Percentiles rank a stretch among this genome's conserved stretches.
Evolutionary conservation across 805 yeast species (phyloP).

Genomic region (Vanderwaltozyma tropicalis): DNA sequence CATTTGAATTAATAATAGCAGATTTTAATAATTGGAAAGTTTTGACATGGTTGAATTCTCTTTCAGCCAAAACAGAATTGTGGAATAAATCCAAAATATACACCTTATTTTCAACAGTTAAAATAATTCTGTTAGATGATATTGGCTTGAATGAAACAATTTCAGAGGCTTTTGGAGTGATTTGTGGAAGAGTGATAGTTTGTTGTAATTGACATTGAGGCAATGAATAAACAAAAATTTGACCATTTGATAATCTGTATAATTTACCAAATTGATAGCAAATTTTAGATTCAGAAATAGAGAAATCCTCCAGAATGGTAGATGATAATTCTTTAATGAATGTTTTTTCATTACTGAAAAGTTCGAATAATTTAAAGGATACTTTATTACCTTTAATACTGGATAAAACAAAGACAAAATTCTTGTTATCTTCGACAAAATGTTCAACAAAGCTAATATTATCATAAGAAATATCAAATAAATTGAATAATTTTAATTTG

Average conservation of each 20-base stretch:
- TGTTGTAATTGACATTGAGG: conserved; percentile 21
- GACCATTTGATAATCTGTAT: conserved; percentile 13
- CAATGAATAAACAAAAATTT: conserved; percentile 14
- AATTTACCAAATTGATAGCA: conserved; percentile 23
- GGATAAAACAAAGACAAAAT: conserved; percentile 15
- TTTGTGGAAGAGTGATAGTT: conserved; percentile 18
- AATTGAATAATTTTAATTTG: conserved; percentile 15
- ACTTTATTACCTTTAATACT: conserved; percentile 14
- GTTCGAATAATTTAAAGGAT: conserved; percentile 19
- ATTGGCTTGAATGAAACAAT: conserved; percentile 20
- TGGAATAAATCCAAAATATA: conserved; percentile 23
- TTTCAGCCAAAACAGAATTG: conserved; percentile 16
- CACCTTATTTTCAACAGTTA: conserved; percentile 21
- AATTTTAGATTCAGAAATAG: conserved; percentile 10
- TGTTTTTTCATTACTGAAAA: conserved; percentile 3
- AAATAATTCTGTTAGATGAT: conserved; percentile 21
- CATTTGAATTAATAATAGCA: conserved; percentile 11
- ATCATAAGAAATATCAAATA: conserved; percentile 16
- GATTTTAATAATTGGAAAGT: conserved; percentile 21
- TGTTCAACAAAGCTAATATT: conserved; percentile 15
- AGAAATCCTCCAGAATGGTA: conserved; percentile 16
- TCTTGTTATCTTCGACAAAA: conserved; percentile 12
- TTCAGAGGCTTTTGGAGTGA: conserved; percentile 5
- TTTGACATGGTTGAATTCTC: conserved; percentile 20
- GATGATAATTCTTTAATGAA: conserved; percentile 20